Base-by-base conservation (phyloP, 2,329 filamentous ascomycete genomes). In the Pestalotiopsis sp. region DNA sequence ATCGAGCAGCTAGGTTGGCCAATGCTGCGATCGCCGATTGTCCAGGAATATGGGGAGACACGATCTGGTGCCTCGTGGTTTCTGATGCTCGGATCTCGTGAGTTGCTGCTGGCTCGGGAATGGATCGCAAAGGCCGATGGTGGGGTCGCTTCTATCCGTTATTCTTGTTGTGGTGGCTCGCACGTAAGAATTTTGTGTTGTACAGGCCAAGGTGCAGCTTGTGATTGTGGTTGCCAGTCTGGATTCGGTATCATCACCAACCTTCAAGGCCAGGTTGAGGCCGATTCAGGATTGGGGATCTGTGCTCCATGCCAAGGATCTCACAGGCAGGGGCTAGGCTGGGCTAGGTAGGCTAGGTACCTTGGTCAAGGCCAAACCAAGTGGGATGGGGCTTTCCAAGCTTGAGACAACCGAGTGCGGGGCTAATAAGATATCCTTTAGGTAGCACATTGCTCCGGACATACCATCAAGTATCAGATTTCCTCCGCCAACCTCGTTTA, bases 291-390 rank as follows among this genome's bases (percentile, higher is more conserved):
- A 52, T 49, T 31, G 38, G 59, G 59, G 61, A 64, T 64, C 61
- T 52, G 61, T 64, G 61, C 61, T 45, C 61, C 20, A 23, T 49
- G 61, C 61, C 61, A 64, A 64, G 61, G 49, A 64, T 49, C n/a
- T 31, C 61, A 64, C 61, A 14, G 38, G 41, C 61, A 64, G 36
- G 61, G 61, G 61, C n/a, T 12, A 23, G n/a, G 59, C 14, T n/a
- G 14, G 27, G 25, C 59, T 36, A 61, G 13, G 52, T 5, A 45
- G 40, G 13, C 58, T 36, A 9, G 31, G 31, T 36, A 36, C 31
- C 31, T 36, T 36, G 31, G 31, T 36, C 31, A 36, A 36, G 31
- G 58, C 58, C 59, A 36, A 36, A 17, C 59, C 57, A 59, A 59
- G 57, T 59, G 57, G 57, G 57, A 59, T 27, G 23, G 23, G 59